These are phyloP conservation scores for Gnomoniopsis sp. DNA, from an alignment of 2,329 filamentous ascomycete genomes.

Conservation along the genomic window DNA sequence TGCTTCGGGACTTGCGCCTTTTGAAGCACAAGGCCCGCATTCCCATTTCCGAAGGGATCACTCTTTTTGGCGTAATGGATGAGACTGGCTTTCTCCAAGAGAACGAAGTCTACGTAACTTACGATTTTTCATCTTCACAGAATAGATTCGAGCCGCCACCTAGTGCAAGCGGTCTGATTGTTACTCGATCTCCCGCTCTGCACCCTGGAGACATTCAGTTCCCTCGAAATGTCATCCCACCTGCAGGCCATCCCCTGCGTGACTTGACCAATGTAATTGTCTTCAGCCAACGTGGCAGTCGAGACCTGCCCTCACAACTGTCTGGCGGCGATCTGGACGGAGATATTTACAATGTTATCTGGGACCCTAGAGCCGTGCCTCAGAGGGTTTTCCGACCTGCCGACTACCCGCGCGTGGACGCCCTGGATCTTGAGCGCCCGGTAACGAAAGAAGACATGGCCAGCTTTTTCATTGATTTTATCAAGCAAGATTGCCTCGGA, in stretches of 20 bases:
- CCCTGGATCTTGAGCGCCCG: slow-evolving; percentile 55
- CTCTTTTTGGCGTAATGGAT: slow-evolving; percentile 80
- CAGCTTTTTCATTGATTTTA: slow-evolving; percentile 77
- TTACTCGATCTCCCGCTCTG: slow-evolving; percentile 77
- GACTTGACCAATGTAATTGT: slow-evolving; percentile 70
- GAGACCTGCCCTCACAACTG: slow-evolving; percentile 75
- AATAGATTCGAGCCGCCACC: slow-evolving; percentile 22
- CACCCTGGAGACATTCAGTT: slow-evolving; percentile 78
- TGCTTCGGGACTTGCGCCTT: slow-evolving; percentile 67
- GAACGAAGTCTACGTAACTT: slow-evolving; percentile 65
- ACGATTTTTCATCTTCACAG: slow-evolving; percentile 32
- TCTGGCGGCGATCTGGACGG: slow-evolving; percentile 83
- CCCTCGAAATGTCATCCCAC: slow-evolving; percentile 60
- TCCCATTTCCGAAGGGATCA: slow-evolving; percentile 65
- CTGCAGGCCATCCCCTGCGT: slow-evolving; percentile 54
- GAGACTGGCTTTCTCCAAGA: slow-evolving; percentile 68
- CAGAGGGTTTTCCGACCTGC: slow-evolving; percentile 51
- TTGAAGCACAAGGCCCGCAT: slow-evolving; percentile 80
- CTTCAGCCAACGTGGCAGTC: slow-evolving; percentile 67
- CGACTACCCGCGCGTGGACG: slow-evolving; percentile 61
- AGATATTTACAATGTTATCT: slow-evolving; percentile 78
- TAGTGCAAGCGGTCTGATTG: slow-evolving; percentile 45
- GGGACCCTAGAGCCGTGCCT: slow-evolving; percentile 54
- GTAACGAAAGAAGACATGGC: slow-evolving; percentile 67
- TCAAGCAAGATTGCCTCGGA: slow-evolving; percentile 64